phyloP scores from a whole-genome alignment of 2,329 filamentous ascomycete genomes.

The Pseudocercospora fuligena region DNA sequence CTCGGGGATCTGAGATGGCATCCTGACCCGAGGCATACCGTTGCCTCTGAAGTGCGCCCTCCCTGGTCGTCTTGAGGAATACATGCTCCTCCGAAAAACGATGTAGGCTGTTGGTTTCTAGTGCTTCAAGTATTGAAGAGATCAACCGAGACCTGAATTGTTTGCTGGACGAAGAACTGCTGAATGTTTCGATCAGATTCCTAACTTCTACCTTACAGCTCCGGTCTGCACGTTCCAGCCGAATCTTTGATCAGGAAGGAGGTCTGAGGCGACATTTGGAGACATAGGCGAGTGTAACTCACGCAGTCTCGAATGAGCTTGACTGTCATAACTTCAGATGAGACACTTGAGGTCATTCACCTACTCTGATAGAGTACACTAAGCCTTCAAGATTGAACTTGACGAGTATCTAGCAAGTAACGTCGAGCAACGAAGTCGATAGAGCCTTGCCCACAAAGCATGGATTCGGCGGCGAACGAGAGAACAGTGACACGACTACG shows the following conservation, averaged over 20 bases:
- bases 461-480: too few species aligned
- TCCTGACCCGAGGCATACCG: background rate
- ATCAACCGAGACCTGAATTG: background rate
- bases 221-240: too few species aligned
- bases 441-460: too few species aligned
- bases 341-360: too few species aligned
- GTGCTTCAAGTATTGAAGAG: background rate
- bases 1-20: background rate
- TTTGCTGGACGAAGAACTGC: background rate
- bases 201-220: background rate
- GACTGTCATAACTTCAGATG: too few species aligned
- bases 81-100: background rate
- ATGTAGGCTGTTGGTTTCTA: background rate
- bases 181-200: background rate
- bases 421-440: too few species aligned
- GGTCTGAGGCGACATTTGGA: too few species aligned
- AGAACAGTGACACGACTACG: too few species aligned
- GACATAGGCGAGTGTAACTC: too few species aligned
- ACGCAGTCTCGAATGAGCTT: too few species aligned
- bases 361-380: background rate
- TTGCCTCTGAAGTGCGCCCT: background rate
- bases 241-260: too few species aligned
- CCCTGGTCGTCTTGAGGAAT: background rate
- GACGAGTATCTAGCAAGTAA: too few species aligned
- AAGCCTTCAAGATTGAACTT: background rate